Evolutionary conservation across 2,329 filamentous ascomycete genomes (phyloP).

Genomic region (Microcera coccophila): DNA sequence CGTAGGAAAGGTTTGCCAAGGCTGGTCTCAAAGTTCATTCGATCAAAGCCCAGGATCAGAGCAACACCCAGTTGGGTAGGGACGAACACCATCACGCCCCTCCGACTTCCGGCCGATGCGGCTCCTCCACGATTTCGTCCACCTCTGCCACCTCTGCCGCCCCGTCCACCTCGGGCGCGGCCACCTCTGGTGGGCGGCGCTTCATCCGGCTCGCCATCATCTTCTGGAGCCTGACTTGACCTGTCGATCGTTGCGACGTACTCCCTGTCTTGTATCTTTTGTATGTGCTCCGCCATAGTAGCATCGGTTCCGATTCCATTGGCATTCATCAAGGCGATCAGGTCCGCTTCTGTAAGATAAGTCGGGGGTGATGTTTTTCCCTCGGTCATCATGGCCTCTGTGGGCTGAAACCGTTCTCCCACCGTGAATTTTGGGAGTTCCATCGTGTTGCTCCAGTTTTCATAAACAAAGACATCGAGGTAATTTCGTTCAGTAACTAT

Average conservation of each 20-base stretch:
- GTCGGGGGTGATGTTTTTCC: slow-evolving; percentile 82
- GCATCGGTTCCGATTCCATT: slow-evolving; percentile 98
- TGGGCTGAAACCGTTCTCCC: slow-evolving; percentile 81
- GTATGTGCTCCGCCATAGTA: slow-evolving; percentile 98
- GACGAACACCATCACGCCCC: slow-evolving; percentile 76
- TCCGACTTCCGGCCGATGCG: slow-evolving; percentile 41
- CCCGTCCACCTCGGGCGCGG: slow-evolving; percentile 47
- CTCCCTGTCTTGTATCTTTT: slow-evolving; percentile 85
- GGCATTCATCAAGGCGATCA: slow-evolving; percentile 95
- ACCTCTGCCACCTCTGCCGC: slow-evolving; percentile 39
- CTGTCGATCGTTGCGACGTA: slow-evolving; percentile 69
- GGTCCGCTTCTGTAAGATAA: slow-evolving; percentile 90
- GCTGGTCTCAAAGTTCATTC: slow-evolving; percentile 87
- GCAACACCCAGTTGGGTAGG: slow-evolving; percentile 89
- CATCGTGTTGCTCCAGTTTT: slow-evolving; percentile 88
- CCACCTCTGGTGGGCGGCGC: slow-evolving; percentile 42
- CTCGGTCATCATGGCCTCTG: slow-evolving; percentile 82
- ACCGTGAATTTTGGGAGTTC: slow-evolving; percentile 74
- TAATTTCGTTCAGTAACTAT: slow-evolving; percentile 87
- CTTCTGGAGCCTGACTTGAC: slow-evolving; percentile 34
- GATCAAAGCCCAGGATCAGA: slow-evolving; percentile 89
- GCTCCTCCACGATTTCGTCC: slow-evolving; percentile 37
- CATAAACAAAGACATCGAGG: slow-evolving; percentile 91
- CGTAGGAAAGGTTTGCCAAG: slow-evolving; percentile 92
- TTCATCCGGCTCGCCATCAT: slow-evolving; percentile 38